These are phyloP conservation scores for Entomortierella parvispora DNA, from an alignment of 192 early-diverging fungal species.

Conservation along the genomic window DNA sequence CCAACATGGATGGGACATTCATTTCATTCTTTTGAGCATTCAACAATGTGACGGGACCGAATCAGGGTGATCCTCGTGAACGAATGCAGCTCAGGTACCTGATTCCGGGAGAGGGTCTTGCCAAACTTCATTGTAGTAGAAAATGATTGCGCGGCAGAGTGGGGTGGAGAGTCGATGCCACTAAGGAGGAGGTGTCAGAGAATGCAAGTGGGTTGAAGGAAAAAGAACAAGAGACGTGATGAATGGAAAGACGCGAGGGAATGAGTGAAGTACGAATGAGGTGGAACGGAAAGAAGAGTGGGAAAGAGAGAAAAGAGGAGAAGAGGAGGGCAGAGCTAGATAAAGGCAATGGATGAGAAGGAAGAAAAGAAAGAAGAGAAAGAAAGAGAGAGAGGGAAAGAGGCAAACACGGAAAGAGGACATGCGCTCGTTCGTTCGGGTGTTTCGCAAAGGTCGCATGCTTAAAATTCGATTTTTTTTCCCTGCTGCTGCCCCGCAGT, in stretches of 20 bases:
- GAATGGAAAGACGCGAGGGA: not conserved
- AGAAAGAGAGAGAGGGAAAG: not conserved
- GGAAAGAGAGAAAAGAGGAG: not conserved
- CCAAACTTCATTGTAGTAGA: slow-evolving; percentile 62
- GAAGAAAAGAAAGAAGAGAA: not conserved
- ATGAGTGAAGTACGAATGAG: not conserved
- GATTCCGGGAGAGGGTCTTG: slow-evolving; percentile 59
- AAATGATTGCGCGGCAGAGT: not conserved
- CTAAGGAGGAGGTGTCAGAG: not conserved
- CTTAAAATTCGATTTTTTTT: no score
- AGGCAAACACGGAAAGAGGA: not conserved
- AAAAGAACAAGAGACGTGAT: no score
- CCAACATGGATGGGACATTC: not conserved
- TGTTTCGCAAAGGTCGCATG: no score
- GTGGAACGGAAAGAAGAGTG: not conserved
- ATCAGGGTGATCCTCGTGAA: no score
- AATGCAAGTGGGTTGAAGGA: no score
- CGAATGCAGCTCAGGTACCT: slow-evolving; percentile 21
- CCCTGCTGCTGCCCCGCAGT: no score
- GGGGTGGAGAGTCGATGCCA: not conserved
- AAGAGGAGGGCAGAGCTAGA: not conserved
- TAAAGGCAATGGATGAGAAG: not conserved
- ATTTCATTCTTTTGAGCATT: not conserved
- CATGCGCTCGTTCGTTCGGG: no score
- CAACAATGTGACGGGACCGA: not conserved